Percentiles rank a stretch among this genome's conserved stretches.
phyloP scores from a whole-genome alignment of 306 rosid species.

The Astragalus membranaceus region DNA sequence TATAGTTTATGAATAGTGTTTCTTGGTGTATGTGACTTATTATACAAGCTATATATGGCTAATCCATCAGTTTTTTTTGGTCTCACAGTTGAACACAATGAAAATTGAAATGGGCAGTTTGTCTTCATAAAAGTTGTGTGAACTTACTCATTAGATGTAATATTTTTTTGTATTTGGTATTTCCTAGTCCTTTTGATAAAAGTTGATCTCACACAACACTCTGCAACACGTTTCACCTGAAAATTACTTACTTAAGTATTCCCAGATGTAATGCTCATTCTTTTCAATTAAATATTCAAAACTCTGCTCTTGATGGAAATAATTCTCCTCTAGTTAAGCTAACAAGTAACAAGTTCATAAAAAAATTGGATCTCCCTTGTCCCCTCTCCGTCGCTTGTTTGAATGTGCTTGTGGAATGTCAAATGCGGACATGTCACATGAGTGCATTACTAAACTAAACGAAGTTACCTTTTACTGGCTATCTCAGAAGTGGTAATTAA shows the following conservation, averaged over 20 bases:
- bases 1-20: background rate
- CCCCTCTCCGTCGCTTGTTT: background rate
- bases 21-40: background rate
- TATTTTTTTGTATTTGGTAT: background rate
- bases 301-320: background rate
- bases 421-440: background rate
- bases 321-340: background rate
- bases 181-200: background rate
- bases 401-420: background rate
- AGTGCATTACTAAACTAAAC: conserved; percentile 6
- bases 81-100: background rate
- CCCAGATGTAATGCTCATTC: background rate
- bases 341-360: background rate
- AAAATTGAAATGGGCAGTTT: background rate
- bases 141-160: background rate
- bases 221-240: background rate
- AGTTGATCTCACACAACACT: background rate
- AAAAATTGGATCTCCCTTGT: background rate
- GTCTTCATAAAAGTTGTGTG: background rate
- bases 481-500: conserved; percentile 24
- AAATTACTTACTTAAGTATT: background rate
- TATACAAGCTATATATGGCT: conserved; percentile 6
- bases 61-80: too few relatives aligned
- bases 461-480: conserved; percentile 25
- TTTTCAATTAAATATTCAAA: background rate